These are phyloP conservation scores for Xanthoceras sorbifolium DNA, from an alignment of 345 rosid genomes.

Conservation along the genomic window DNA sequence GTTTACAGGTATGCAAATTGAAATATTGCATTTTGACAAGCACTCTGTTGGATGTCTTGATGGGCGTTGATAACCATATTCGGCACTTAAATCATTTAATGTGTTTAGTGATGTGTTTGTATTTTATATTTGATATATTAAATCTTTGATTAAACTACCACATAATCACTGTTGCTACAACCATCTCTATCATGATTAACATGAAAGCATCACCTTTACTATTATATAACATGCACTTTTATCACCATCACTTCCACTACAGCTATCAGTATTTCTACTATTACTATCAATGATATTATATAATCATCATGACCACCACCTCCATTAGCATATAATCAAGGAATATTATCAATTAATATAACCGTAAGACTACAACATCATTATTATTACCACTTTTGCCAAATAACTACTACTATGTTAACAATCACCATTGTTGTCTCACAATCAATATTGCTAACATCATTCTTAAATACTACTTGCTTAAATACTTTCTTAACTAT, in stretches of 20 bases:
- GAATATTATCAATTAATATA: neutral
- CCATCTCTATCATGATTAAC: neutral
- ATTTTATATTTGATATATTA: neutral
- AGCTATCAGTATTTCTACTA: neutral
- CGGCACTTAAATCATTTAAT: neutral
- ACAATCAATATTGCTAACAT: neutral
- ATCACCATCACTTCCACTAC: neutral
- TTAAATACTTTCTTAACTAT: no score
- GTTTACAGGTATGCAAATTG: conserved; percentile 67
- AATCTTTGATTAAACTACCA: neutral
- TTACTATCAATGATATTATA: neutral
- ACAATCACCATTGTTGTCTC: neutral
- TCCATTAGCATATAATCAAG: neutral
- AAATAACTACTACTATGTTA: neutral
- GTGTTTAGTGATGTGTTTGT: neutral
- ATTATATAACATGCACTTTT: neutral
- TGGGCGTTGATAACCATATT: conserved; percentile 5
- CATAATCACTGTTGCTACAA: neutral
- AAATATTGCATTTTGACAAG: conserved; percentile 19
- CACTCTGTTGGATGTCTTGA: neutral
- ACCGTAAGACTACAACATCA: no score
- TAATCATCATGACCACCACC: neutral
- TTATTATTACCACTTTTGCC: neutral
- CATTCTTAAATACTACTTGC: no score
- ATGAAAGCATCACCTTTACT: neutral